phyloP scores from a whole-genome alignment of 2,329 filamentous ascomycete genomes.

The Trichoderma sp. region DNA sequence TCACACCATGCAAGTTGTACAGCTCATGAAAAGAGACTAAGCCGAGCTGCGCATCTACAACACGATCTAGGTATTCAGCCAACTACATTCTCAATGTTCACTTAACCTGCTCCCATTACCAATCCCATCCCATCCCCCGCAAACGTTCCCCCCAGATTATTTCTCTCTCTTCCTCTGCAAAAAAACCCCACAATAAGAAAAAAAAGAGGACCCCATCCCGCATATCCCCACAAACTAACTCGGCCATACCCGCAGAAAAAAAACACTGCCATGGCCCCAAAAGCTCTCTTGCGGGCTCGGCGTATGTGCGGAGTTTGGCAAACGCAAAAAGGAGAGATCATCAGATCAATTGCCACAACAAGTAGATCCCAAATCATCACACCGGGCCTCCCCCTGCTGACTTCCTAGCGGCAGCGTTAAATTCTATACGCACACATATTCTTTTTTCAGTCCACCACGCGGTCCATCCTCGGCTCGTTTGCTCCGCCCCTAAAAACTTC shows the following conservation, averaged over 20 bases:
- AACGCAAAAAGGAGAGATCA: too few species aligned
- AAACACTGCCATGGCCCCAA: neutral
- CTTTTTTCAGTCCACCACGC: neutral
- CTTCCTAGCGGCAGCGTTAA: neutral
- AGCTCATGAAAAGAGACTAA: neutral
- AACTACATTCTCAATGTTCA: neutral
- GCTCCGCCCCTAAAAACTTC: neutral
- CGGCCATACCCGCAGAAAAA: conserved; percentile 23
- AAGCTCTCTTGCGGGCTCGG: too few species aligned
- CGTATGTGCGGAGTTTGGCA: too few species aligned
- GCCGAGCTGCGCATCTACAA: too few species aligned
- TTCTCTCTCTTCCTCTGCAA: neutral
- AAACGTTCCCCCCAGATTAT: neutral
- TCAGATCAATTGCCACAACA: conserved; percentile 10
- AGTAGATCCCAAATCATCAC: neutral
- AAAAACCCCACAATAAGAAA: neutral
- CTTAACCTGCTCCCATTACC: neutral
- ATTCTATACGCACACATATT: neutral
- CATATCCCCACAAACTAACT: conserved; percentile 21
- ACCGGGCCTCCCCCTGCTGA: neutral
- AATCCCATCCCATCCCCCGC: neutral
- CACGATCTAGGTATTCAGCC: too few species aligned
- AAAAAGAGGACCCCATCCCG: neutral
- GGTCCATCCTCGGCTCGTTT: conserved; percentile 20
- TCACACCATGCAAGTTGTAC: too few species aligned